Evolutionary conservation across 148 eudicot species (phyloP).

Genomic region (Vaccinium myrtillus): DNA sequence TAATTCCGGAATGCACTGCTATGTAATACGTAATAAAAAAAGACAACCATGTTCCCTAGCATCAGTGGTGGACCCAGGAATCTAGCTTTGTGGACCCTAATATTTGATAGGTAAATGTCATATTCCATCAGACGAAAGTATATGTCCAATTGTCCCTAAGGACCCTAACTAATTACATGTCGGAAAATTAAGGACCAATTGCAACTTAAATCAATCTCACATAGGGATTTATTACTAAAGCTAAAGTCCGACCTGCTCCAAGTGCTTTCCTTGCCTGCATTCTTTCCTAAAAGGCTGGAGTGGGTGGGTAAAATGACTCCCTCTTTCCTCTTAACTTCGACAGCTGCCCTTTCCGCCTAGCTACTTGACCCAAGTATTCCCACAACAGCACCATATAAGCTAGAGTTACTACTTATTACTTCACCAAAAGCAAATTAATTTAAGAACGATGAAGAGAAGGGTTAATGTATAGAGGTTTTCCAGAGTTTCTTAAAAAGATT

Average conservation of each 20-base stretch:
- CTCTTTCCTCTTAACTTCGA: background rate
- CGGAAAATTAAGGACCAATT: background rate
- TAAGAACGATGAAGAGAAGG: background rate
- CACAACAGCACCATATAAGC: background rate
- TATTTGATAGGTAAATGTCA: background rate
- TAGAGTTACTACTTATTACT: background rate
- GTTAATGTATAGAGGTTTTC: background rate
- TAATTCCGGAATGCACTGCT: background rate
- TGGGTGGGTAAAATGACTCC: background rate
- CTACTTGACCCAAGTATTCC: background rate
- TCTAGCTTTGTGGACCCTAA: background rate
- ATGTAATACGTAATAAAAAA: background rate
- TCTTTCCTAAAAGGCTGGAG: background rate
- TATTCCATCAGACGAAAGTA: background rate
- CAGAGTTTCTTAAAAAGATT: background rate
- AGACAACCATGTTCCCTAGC: background rate
- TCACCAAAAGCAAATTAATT: background rate
- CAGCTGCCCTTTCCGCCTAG: background rate
- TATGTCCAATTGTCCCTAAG: background rate
- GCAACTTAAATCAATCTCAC: background rate
- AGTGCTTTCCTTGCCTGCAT: background rate
- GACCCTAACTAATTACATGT: background rate
- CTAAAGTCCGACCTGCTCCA: background rate
- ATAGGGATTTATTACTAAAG: background rate
- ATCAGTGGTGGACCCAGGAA: background rate